Evolutionary conservation across 2,329 filamentous ascomycete genomes (phyloP).

Genomic region (Pyricularia grisea): DNA sequence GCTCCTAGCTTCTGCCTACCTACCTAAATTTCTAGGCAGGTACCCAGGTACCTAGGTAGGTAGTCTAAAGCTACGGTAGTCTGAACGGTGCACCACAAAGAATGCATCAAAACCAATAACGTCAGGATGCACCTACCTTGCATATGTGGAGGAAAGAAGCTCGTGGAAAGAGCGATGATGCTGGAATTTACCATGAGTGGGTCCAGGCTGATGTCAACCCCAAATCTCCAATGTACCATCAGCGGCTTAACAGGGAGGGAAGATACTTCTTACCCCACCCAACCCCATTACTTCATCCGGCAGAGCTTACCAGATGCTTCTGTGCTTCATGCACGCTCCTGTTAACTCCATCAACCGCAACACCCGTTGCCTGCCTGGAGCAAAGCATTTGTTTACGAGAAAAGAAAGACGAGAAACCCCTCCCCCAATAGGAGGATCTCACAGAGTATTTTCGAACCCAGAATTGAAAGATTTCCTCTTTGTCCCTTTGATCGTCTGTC

Average conservation of each 20-base stretch:
- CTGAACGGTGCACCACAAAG: neutral
- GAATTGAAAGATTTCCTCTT: neutral
- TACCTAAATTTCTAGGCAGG: too few species aligned
- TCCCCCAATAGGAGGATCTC: too few species aligned
- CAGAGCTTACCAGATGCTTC: neutral
- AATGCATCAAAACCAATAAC: neutral
- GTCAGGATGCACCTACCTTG: neutral
- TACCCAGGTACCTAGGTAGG: too few species aligned
- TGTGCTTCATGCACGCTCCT: neutral
- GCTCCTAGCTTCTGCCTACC: too few species aligned
- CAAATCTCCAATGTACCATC: constrained; percentile 2
- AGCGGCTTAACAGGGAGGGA: neutral
- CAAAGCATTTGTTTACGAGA: neutral
- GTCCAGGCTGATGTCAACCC: neutral
- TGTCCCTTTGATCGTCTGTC: neutral
- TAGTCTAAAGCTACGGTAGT: too few species aligned
- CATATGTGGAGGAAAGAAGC: neutral
- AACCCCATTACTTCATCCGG: neutral
- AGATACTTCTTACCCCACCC: neutral
- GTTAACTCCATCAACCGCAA: neutral
- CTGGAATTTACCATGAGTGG: neutral
- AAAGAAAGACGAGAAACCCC: neutral
- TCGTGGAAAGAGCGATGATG: neutral
- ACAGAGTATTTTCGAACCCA: neutral
- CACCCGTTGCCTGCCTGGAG: neutral